Evolutionary conservation across 345 rosid genomes (phyloP).

Genomic region (Punica granatum): DNA sequence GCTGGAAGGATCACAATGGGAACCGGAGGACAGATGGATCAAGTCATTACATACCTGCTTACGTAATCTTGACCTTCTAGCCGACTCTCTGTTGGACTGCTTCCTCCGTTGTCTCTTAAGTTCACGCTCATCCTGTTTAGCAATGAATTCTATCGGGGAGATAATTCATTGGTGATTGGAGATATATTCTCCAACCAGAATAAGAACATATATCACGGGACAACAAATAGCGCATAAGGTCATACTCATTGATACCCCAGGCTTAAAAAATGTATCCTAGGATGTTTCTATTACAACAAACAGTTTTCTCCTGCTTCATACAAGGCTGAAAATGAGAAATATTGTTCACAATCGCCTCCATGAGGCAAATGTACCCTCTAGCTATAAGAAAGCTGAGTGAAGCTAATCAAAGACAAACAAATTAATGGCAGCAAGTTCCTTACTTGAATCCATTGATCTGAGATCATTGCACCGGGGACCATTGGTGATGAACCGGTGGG

Average conservation of each 20-base stretch:
- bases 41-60: slow-evolving; percentile 62
- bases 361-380: neutral
- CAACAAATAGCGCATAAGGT: neutral
- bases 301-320: neutral
- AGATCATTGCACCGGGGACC: slow-evolving; percentile 32
- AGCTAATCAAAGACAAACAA: neutral
- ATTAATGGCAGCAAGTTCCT: slow-evolving; percentile 10
- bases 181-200: neutral
- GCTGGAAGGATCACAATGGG: neutral
- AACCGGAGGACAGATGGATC: neutral
- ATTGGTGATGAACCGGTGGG: slow-evolving; percentile 28
- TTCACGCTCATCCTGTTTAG: slow-evolving; percentile 82
- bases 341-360: neutral
- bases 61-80: slow-evolving; percentile 91
- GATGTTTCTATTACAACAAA: neutral
- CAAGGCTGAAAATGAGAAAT: neutral
- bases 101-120: slow-evolving; percentile 89
- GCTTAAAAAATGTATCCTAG: neutral
- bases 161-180: neutral
- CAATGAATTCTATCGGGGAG: neutral
- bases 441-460: slow-evolving; percentile 67
- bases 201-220: neutral
- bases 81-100: slow-evolving; percentile 97
- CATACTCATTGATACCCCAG: no score
- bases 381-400: neutral